Conservation (phyloP, 345 rosid species). For the Cardamine occulta region DNA sequence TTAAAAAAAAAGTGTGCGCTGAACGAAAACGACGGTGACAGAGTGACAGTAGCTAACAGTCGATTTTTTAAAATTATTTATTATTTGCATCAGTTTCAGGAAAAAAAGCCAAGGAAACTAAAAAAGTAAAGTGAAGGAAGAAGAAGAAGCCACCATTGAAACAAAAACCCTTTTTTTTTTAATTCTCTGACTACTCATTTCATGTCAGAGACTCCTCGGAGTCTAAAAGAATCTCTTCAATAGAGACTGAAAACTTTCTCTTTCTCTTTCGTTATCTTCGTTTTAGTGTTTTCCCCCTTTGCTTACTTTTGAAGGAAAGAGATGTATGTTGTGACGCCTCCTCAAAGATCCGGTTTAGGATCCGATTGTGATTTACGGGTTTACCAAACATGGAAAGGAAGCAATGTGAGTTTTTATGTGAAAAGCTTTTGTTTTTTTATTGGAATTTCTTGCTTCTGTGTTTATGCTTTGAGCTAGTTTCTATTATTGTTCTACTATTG, state of each 20-base stretch:
- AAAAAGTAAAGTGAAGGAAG: slow-evolving; percentile 29
- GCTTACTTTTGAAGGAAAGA: slow-evolving; percentile 43
- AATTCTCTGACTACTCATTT: slow-evolving; percentile 26
- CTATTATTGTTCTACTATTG: not conserved
- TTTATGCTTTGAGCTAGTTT: slow-evolving; percentile 11
- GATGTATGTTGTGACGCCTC: slow-evolving; percentile 91
- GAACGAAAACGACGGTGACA: slow-evolving; percentile 37
- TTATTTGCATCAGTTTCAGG: not conserved
- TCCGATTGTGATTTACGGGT: slow-evolving; percentile 60
- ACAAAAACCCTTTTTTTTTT: not conserved
- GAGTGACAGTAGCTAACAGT: slow-evolving; percentile 30
- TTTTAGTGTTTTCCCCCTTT: slow-evolving; percentile 28
- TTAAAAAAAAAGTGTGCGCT: not conserved
- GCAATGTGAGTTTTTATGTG: slow-evolving; percentile 62
- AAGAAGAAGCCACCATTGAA: slow-evolving; percentile 16
- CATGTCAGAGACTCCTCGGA: slow-evolving; percentile 33
- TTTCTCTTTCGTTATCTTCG: slow-evolving; percentile 10
- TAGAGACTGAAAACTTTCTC: slow-evolving; percentile 15
- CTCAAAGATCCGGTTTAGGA: slow-evolving; percentile 73
- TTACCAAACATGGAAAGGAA: slow-evolving; percentile 93
- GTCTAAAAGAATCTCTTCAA: slow-evolving; percentile 25
- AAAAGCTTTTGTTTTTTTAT: slow-evolving; percentile 2
- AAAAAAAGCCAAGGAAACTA: not conserved
- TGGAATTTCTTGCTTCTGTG: not conserved
- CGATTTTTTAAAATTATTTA: slow-evolving; percentile 11